These are phyloP conservation scores for Lepidium sativum DNA, from an alignment of 345 rosid species.

Conservation along the genomic window DNA sequence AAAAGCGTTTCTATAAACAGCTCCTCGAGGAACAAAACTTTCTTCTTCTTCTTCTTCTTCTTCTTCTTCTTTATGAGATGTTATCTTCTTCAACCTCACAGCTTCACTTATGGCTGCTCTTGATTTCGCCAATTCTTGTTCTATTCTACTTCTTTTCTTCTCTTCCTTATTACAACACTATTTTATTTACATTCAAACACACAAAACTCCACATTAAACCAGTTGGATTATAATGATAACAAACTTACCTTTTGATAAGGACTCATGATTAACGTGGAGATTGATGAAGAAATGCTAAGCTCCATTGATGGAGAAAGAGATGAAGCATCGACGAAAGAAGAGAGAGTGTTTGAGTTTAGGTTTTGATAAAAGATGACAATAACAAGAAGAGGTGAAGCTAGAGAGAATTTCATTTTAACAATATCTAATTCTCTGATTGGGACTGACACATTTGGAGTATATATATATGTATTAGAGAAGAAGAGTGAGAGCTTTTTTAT, in stretches of 20 bases:
- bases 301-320: background rate
- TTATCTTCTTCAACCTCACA: conserved; percentile 23
- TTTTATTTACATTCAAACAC: background rate
- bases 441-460: background rate
- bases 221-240: background rate
- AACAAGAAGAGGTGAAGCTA: background rate
- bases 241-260: background rate
- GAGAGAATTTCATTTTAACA: conserved; percentile 11
- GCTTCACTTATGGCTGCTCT: conserved; percentile 45
- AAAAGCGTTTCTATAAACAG: conserved; percentile 41
- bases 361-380: background rate
- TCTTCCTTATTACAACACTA: conserved; percentile 6
- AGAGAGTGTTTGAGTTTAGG: background rate
- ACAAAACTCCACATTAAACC: background rate
- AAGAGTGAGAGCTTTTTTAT: background rate
- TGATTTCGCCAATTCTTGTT: conserved; percentile 35
- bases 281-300: background rate
- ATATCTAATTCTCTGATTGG: background rate
- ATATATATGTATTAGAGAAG: background rate
- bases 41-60: conserved; percentile 28
- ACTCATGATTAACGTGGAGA: background rate
- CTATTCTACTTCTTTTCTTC: conserved; percentile 20
- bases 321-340: conserved; percentile 12
- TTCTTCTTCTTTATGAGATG: conserved; percentile 28
- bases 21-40: conserved; percentile 40